Evolutionary conservation across 2,329 filamentous ascomycete species (phyloP).

Genomic region (Neopestalotiopsis sp.): DNA sequence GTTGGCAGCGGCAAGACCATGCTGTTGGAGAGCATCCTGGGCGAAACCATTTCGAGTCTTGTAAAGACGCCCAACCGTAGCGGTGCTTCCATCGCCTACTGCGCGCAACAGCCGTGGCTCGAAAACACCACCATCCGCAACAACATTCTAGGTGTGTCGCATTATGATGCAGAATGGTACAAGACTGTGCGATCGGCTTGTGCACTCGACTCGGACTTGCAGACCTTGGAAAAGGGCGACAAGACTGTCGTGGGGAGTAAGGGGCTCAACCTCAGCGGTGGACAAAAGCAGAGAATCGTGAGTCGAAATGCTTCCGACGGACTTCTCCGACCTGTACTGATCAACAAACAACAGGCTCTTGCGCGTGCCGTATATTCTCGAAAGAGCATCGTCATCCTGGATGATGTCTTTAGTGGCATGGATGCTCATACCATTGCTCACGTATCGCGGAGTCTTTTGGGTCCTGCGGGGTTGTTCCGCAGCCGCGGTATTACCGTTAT

Average conservation of each 20-base stretch:
- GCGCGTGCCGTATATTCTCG: slow-evolving; percentile 44
- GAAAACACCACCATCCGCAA: slow-evolving; percentile 44
- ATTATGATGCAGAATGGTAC: slow-evolving; percentile 34
- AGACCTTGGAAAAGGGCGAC: slow-evolving; percentile 29
- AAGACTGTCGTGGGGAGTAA: slow-evolving; percentile 33
- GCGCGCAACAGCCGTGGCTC: slow-evolving; percentile 50
- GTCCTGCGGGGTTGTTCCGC: slow-evolving; percentile 31
- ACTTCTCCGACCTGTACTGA: not conserved
- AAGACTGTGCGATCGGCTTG: slow-evolving; percentile 32
- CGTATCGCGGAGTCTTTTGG: slow-evolving; percentile 38
- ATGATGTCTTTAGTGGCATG: slow-evolving; percentile 44
- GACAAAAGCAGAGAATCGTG: slow-evolving; percentile 29
- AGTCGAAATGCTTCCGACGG: slow-evolving; percentile 8
- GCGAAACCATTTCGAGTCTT: slow-evolving; percentile 33
- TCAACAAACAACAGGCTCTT: slow-evolving; percentile 33
- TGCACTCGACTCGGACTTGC: slow-evolving; percentile 33
- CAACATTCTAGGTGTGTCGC: slow-evolving; percentile 40
- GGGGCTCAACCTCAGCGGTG: slow-evolving; percentile 20
- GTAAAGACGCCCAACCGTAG: slow-evolving; percentile 16
- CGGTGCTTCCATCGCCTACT: slow-evolving; percentile 38
- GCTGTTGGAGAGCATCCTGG: slow-evolving; percentile 42
- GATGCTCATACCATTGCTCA: slow-evolving; percentile 39
- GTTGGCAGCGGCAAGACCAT: slow-evolving; percentile 51
- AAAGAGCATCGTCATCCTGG: slow-evolving; percentile 37
- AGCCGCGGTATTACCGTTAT: slow-evolving; percentile 40